These are phyloP conservation scores for Paecilomyces formosus DNA, from an alignment of 2,329 filamentous ascomycete genomes.

Conservation along the genomic window DNA sequence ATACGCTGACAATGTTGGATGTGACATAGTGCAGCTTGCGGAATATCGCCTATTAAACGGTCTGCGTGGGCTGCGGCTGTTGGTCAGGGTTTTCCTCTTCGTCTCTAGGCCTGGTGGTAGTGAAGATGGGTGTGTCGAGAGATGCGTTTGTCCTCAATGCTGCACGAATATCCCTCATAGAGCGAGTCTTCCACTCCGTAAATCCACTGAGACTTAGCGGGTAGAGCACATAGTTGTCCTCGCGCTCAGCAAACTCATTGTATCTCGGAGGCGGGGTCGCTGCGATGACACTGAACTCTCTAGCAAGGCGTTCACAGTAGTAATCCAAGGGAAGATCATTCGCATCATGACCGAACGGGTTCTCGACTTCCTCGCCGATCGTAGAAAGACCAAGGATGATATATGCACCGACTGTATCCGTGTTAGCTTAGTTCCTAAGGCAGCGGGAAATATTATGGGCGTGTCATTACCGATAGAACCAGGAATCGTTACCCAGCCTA, in stretches of 20 bases:
- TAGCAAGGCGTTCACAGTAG: slow-evolving; percentile 67
- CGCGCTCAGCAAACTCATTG: slow-evolving; percentile 39
- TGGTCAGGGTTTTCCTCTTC: neutral
- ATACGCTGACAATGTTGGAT: no score
- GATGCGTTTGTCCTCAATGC: slow-evolving; percentile 32
- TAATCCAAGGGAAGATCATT: slow-evolving; percentile 72
- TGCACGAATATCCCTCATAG: slow-evolving; percentile 39
- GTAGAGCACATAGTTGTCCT: slow-evolving; percentile 31
- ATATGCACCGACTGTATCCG: slow-evolving; percentile 55
- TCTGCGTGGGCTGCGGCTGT: neutral
- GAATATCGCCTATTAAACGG: neutral
- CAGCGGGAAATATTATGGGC: neutral
- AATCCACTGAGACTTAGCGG: slow-evolving; percentile 39
- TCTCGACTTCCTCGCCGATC: slow-evolving; percentile 77
- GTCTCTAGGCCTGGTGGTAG: neutral
- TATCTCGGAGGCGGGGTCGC: slow-evolving; percentile 46
- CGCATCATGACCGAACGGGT: slow-evolving; percentile 76
- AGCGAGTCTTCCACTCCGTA: slow-evolving; percentile 42
- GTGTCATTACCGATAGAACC: slow-evolving; percentile 51
- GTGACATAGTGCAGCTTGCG: no score
- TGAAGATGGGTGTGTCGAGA: slow-evolving; percentile 1
- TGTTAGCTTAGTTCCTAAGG: neutral
- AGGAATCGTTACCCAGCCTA: slow-evolving; percentile 70
- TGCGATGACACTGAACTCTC: slow-evolving; percentile 68
- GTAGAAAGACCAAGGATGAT: slow-evolving; percentile 72